Conservation (phyloP, 345 rosid genomes). For the Carallia brachiata region DNA sequence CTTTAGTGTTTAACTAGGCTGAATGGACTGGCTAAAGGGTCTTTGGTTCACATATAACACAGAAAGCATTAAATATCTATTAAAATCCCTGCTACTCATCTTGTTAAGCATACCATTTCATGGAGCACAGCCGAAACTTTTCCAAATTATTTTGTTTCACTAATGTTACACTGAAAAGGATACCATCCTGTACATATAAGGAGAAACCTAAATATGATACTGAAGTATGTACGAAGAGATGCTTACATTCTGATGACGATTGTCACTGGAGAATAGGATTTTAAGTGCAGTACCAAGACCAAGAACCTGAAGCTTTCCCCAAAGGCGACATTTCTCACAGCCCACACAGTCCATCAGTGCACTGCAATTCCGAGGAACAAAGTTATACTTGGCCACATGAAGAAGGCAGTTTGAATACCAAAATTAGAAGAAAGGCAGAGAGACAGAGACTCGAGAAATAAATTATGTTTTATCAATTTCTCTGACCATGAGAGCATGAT, state of each 20-base stretch:
- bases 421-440: neutral
- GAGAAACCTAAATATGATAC: neutral
- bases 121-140: too few relatives aligned
- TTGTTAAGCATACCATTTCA: too few relatives aligned
- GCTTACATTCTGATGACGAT: conserved; percentile 65
- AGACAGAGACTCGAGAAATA: conserved; percentile 2
- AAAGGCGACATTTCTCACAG: conserved; percentile 94
- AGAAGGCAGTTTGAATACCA: neutral
- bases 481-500: neutral
- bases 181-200: too few relatives aligned
- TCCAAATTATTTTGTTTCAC: too few relatives aligned
- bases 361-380: conserved; percentile 45
- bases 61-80: too few relatives aligned
- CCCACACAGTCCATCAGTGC: conserved; percentile 96
- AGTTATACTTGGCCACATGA: conserved; percentile 1
- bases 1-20: too few relatives aligned
- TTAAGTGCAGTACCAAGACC: conserved; percentile 96
- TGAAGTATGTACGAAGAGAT: neutral
- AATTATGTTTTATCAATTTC: neutral
- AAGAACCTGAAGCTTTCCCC: conserved; percentile 98
- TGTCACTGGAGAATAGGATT: conserved; percentile 79
- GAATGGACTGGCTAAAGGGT: too few relatives aligned
- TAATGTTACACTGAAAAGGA: too few relatives aligned
- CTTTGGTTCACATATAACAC: too few relatives aligned
- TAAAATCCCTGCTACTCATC: too few relatives aligned